These are phyloP conservation scores for Miscanthus lutarioriparius DNA, from an alignment of 176 grass and related monocot species.

Conservation along the genomic window DNA sequence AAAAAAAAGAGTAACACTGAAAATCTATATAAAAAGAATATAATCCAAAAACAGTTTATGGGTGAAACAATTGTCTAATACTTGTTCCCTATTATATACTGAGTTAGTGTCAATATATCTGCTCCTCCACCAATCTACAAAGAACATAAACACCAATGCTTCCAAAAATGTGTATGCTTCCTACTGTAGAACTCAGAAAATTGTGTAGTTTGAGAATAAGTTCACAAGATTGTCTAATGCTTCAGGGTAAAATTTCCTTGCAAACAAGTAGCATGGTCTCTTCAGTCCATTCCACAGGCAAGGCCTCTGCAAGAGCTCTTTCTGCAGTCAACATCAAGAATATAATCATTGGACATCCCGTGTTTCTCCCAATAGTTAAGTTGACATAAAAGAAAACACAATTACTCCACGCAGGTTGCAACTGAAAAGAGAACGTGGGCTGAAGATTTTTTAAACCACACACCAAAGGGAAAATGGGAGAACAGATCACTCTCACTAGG, in stretches of 20 bases:
- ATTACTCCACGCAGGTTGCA: not conserved
- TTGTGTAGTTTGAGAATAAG: constrained; percentile 61
- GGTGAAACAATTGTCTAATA: not conserved
- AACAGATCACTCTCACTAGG: not conserved
- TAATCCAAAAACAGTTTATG: not conserved
- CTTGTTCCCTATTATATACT: constrained; percentile 26
- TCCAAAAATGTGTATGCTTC: constrained; percentile 5
- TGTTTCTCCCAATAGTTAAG: not conserved
- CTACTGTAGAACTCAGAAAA: constrained; percentile 32
- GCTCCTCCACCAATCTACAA: not conserved
- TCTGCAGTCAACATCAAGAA: constrained; percentile 38
- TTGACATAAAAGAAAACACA: not conserved
- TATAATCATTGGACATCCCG: not conserved
- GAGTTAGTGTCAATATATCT: constrained; percentile 19
- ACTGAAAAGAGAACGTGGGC: not conserved
- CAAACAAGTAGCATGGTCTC: constrained; percentile 68
- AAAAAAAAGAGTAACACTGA: not conserved
- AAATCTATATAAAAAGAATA: constrained; percentile 7
- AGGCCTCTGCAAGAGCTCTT: constrained; percentile 38
- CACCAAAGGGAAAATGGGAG: not conserved
- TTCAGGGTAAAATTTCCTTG: constrained; percentile 62
- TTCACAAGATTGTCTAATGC: constrained; percentile 45
- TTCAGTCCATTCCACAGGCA: constrained; percentile 61
- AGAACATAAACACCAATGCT: not conserved
- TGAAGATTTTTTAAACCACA: not conserved